Percentiles rank a stretch among this genome's conserved stretches.
phyloP scores from a whole-genome alignment of 2,329 filamentous ascomycete genomes.

The Amesomyces nigricolor region DNA sequence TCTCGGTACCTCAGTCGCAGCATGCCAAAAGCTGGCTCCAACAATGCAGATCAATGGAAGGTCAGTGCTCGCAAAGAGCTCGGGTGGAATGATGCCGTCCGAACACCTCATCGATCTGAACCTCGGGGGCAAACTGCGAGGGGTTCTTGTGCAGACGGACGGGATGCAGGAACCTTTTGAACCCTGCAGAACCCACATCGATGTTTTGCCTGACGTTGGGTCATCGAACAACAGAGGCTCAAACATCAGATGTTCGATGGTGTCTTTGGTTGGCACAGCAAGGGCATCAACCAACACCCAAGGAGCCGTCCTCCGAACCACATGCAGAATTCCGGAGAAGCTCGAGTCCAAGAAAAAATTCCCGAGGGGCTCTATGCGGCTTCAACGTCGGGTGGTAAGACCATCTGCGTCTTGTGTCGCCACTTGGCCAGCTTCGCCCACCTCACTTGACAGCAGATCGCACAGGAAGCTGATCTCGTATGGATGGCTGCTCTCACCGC shows the following conservation, averaged over 20 bases:
- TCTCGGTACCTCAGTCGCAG: neutral
- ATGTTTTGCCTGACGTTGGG: slow-evolving; percentile 5
- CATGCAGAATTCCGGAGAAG: neutral
- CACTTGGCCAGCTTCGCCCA: neutral
- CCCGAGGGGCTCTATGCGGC: neutral
- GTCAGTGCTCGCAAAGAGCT: neutral
- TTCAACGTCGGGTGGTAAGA: neutral
- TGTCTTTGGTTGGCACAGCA: slow-evolving; percentile 9
- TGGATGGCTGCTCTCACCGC: neutral
- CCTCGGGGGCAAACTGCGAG: neutral
- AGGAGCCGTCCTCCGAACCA: neutral
- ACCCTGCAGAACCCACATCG: neutral
- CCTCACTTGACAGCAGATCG: neutral
- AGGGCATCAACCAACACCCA: neutral
- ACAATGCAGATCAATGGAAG: too few relatives aligned
- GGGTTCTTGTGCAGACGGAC: neutral
- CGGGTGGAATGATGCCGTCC: neutral
- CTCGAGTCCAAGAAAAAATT: neutral
- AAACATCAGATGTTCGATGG: neutral
- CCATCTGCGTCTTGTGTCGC: neutral
- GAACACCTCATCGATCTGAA: too few relatives aligned
- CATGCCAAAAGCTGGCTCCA: neutral
- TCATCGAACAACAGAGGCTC: neutral
- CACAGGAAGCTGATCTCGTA: slow-evolving; percentile 1
- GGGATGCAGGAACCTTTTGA: neutral